Percentiles rank a stretch among this genome's conserved stretches.
phyloP scores from a whole-genome alignment of 352 stramenopile species.

The Pythium utonaiense region DNA sequence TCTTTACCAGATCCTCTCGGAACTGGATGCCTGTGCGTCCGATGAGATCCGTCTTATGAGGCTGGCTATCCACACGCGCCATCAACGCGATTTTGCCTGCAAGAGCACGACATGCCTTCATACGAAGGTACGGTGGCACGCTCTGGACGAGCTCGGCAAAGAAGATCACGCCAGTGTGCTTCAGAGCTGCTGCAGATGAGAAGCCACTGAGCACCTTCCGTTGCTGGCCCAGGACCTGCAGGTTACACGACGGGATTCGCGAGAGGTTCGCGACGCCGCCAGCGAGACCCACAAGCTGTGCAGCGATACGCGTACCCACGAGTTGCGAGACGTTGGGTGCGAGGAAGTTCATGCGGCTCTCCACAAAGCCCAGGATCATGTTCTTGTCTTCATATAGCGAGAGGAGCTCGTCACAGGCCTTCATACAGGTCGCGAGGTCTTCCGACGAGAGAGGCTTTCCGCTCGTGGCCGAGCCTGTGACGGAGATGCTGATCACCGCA shows the following conservation, averaged over 20 bases:
- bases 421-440: conserved; percentile 73
- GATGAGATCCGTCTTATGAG: conserved; percentile 63
- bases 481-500: conserved; percentile 93
- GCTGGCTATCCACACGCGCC: conserved; percentile 91
- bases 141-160: conserved; percentile 92
- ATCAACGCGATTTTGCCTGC: conserved; percentile 90
- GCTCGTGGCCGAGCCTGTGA: conserved; percentile 90
- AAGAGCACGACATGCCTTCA: conserved; percentile 93
- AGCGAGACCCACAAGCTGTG: conserved; percentile 92
- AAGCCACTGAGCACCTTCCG: conserved; percentile 91
- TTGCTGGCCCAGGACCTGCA: conserved; percentile 95
- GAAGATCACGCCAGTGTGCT: conserved; percentile 93
- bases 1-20: conserved; percentile 86
- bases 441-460: conserved; percentile 70
- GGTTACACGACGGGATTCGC: conserved; percentile 96
- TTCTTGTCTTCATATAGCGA: conserved; percentile 82
- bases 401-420: conserved; percentile 85
- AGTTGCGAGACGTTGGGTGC: conserved; percentile 93
- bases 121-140: conserved; percentile 89
- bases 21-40: conserved; percentile 82
- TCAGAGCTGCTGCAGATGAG: conserved; percentile 73
- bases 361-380: conserved; percentile 90
- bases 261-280: conserved; percentile 93
- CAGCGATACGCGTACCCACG: conserved; percentile 93
- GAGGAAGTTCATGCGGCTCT: conserved; percentile 90